Evolutionary conservation across 2,329 filamentous ascomycete species (phyloP), one percentile per base, ranked within the genome.

Genomic region (Allantophomopsis cytisporea): DNA sequence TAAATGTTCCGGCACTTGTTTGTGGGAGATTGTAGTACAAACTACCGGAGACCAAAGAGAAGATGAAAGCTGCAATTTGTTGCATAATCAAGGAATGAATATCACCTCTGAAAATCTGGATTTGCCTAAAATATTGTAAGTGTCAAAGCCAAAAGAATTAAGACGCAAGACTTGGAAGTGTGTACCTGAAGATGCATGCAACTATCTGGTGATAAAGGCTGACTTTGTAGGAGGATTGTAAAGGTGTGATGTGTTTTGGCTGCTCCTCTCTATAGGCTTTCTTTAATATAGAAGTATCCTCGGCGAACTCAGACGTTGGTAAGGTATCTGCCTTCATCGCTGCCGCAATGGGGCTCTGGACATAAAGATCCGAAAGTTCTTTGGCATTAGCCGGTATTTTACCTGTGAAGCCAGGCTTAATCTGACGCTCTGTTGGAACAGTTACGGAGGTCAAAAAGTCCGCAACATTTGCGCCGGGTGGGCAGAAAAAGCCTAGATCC

Each of bases 371-470:
- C 48, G 79, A 73, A 2, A 89, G 69, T 30, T 84, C 82, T 37
- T 73, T 69, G 0, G 83, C 62, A 0, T 79, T 82, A 50, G 78
- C 81, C 0, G 83, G 84, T 1, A 79, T 73, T 3, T 69, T 72
- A 7, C 69, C 63, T 50, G 87, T 76, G 47, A 67, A 78, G 1
- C 80, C 81, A 0, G 65, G 32, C 28, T 21, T 32, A n/a, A 79
- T 73, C 21, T 67, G 62, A 17, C 78, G 66, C 49, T 80, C 77
- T 2, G 69, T 69, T 3, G 69, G 66, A 44, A 82, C 77, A 1
- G 77, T 81, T 7, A 82, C 64, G 0, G 75, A 74, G 2, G 79
- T 83, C 31, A 83, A 57, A 57, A 83, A 83, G 51, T 83, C 80
- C 5, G 78, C 74, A 2, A 76, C 75, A 4, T 76, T 83, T 43